phyloP scores from a whole-genome alignment of 2,329 filamentous ascomycete genomes.

The Aaosphaeria arxii region DNA sequence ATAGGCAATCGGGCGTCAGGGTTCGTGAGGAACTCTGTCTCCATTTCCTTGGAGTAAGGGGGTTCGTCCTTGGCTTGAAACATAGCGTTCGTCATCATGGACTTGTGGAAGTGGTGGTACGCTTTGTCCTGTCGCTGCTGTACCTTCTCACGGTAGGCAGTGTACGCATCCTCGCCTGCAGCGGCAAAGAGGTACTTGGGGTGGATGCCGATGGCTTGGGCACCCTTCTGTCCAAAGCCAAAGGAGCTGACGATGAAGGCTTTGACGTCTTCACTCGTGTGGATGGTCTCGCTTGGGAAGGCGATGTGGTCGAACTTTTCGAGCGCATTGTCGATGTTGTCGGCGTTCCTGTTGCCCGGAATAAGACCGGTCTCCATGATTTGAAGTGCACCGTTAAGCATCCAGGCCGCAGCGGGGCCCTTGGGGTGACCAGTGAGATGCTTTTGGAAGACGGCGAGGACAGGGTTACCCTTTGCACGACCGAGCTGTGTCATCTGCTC shows the following conservation, averaged over 20 bases:
- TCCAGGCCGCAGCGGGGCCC: slow-evolving; percentile 37
- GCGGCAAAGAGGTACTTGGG: slow-evolving; percentile 25
- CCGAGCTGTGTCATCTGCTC: slow-evolving; percentile 36
- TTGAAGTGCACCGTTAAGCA: slow-evolving; percentile 40
- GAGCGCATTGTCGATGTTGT: slow-evolving; percentile 31
- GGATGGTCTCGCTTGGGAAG: slow-evolving; percentile 27
- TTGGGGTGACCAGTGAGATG: slow-evolving; percentile 40
- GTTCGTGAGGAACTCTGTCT: slow-evolving; percentile 5
- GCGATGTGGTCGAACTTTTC: slow-evolving; percentile 25
- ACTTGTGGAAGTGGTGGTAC: slow-evolving; percentile 2
- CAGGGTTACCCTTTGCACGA: slow-evolving; percentile 29
- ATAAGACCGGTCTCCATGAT: slow-evolving; percentile 30
- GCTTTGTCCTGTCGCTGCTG: slow-evolving; percentile 2
- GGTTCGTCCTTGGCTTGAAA: slow-evolving; percentile 6
- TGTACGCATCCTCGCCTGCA: slow-evolving; percentile 1
- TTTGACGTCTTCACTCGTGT: slow-evolving; percentile 20
- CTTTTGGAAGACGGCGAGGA: slow-evolving; percentile 38
- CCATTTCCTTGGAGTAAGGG: slow-evolving; percentile 4
- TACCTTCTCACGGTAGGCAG: slow-evolving; percentile 1
- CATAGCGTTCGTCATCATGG: slow-evolving; percentile 6
- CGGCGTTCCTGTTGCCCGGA: slow-evolving; percentile 38
- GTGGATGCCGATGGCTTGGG: slow-evolving; percentile 34
- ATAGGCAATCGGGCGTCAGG: slow-evolving; percentile 3
- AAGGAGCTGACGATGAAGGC: slow-evolving; percentile 43
- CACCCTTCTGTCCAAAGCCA: slow-evolving; percentile 47